A percentile compares a stretch with the other conserved stretches of the same genome.
Evolutionary conservation across 2,329 filamentous ascomycete species (phyloP).

Genomic region (Arthrobotrys sinensis): DNA sequence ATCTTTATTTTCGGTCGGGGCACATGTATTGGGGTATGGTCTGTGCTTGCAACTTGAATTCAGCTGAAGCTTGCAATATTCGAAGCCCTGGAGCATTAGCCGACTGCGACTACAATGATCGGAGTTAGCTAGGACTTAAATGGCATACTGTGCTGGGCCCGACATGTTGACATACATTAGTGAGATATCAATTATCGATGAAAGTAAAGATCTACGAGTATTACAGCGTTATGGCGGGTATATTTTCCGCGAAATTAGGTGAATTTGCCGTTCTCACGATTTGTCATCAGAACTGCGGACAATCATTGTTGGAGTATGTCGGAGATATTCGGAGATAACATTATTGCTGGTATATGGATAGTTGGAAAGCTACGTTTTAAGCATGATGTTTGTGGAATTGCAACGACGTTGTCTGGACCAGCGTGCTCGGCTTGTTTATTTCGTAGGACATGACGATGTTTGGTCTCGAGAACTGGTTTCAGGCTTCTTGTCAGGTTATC

Average conservation of each 20-base stretch:
- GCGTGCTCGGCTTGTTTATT: not conserved
- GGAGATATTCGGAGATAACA: conserved; percentile 8
- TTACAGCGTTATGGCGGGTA: not conserved
- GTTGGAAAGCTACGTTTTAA: not conserved
- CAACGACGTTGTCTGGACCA: not conserved
- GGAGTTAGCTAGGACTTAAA: conserved; percentile 42
- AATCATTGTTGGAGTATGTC: conserved; percentile 1
- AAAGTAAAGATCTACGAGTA: not conserved
- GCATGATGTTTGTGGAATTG: not conserved
- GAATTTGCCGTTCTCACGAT: not conserved
- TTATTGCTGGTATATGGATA: not conserved
- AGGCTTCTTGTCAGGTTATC: not conserved
- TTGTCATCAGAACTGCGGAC: not conserved
- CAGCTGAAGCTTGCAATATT: too few relatives aligned
- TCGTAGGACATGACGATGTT: not conserved
- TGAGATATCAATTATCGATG: not conserved
- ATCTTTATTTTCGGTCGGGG: not conserved
- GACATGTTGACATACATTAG: not conserved
- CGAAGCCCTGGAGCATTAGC: not conserved
- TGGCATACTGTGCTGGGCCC: too few relatives aligned
- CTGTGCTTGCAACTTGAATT: too few relatives aligned
- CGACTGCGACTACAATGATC: not conserved
- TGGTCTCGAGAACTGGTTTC: not conserved
- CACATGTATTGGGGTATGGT: too few relatives aligned
- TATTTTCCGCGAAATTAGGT: not conserved